A percentile compares a stretch with the other conserved stretches of the same genome.
These are phyloP conservation scores for Leishmania arabica DNA, from an alignment of 208 protist species.

Conservation along the genomic window DNA sequence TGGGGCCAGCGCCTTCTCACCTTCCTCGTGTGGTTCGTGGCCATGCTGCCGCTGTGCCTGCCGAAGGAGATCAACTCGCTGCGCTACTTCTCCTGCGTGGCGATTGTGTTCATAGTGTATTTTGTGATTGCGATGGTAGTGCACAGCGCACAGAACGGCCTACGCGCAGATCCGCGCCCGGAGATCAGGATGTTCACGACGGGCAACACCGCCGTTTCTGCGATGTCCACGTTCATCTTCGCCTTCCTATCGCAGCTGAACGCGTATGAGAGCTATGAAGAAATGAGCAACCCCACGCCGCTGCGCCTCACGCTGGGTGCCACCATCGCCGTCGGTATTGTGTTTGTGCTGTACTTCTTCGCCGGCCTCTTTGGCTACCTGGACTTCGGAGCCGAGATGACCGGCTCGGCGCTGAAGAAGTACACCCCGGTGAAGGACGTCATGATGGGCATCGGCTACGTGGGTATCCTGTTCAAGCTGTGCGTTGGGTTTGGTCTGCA, in stretches of 20 bases:
- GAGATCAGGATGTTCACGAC: slow-evolving; percentile 52
- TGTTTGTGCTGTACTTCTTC: slow-evolving; percentile 72
- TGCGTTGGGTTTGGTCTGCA: slow-evolving; percentile 69
- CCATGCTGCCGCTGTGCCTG: slow-evolving; percentile 78
- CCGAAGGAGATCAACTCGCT: slow-evolving; percentile 87
- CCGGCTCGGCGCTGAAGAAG: slow-evolving; percentile 51
- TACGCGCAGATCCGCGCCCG: slow-evolving; percentile 33
- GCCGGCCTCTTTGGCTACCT: slow-evolving; percentile 81
- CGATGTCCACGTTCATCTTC: slow-evolving; percentile 72
- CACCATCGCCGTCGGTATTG: slow-evolving; percentile 41
- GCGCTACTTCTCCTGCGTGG: slow-evolving; percentile 65
- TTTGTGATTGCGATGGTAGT: slow-evolving; percentile 75
- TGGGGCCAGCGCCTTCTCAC: slow-evolving; percentile 54
- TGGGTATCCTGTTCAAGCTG: slow-evolving; percentile 67
- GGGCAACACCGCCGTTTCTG: slow-evolving; percentile 54
- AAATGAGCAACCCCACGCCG: slow-evolving; percentile 62
- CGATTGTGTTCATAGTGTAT: slow-evolving; percentile 64
- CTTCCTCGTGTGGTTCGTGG: slow-evolving; percentile 43
- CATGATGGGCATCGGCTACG: slow-evolving; percentile 61
- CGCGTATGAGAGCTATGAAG: slow-evolving; percentile 58
- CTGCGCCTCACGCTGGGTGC: slow-evolving; percentile 52
- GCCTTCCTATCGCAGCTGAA: slow-evolving; percentile 78
- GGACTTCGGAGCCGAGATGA: slow-evolving; percentile 60
- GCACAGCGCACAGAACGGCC: slow-evolving; percentile 45
- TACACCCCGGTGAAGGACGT: slow-evolving; percentile 63